phyloP scores from a whole-genome alignment of 2,329 filamentous ascomycete species.

The Monilinia fructicola region DNA sequence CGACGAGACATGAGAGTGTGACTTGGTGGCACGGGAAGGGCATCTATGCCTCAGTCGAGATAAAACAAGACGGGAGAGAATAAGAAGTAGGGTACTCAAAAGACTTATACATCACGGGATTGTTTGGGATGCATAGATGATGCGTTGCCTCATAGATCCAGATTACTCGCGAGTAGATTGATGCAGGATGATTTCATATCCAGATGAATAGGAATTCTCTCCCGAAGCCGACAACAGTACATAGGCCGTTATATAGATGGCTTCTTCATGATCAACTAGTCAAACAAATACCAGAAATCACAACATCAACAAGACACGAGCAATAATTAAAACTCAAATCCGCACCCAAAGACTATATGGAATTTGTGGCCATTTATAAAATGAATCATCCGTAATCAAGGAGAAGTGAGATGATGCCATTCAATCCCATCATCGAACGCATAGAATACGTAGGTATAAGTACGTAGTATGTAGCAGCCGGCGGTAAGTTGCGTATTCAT shows the following conservation, averaged over 20 bases:
- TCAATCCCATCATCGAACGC: neutral
- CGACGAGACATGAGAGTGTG: too few species aligned
- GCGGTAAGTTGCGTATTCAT: conserved; percentile 64
- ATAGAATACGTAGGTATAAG: neutral
- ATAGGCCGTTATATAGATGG: neutral
- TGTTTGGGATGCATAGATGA: too few species aligned
- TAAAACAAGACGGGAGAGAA: too few species aligned
- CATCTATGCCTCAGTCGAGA: too few species aligned
- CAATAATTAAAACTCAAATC: neutral
- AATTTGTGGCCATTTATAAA: too few species aligned
- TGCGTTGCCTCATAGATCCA: too few species aligned
- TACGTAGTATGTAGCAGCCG: conserved; percentile 61
- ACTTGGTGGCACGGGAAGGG: too few species aligned
- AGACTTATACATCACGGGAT: too few species aligned
- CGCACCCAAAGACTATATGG: neutral
- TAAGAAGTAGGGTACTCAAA: too few species aligned
- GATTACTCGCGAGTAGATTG: too few species aligned
- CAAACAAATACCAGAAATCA: neutral
- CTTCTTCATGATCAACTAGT: too few species aligned
- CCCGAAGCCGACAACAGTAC: neutral
- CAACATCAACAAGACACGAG: neutral
- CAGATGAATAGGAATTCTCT: neutral
- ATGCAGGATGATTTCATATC: neutral
- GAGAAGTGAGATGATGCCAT: neutral
- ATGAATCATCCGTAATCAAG: neutral